Percentiles rank a stretch among this genome's conserved stretches.
Conservation (phyloP, 257 asterid species). For the Eucommia ulmoides region DNA sequence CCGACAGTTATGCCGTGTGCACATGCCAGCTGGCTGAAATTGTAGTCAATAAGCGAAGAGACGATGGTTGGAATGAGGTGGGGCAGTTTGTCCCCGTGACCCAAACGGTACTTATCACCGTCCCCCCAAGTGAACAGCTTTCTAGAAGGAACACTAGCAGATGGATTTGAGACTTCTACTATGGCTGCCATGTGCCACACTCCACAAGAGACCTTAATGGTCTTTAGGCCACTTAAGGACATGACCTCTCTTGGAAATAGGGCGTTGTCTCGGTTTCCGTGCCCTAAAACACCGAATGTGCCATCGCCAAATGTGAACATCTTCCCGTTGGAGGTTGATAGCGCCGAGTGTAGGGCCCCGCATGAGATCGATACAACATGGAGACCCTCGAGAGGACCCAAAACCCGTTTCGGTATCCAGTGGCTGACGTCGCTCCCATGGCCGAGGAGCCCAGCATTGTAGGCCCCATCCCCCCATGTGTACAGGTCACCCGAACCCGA, state of each 20-base stretch:
- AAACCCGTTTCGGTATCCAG: slow-evolving; percentile 67
- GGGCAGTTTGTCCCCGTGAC: neutral
- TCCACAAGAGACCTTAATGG: slow-evolving; percentile 67
- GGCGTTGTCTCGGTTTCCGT: slow-evolving; percentile 32
- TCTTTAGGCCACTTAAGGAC: slow-evolving; percentile 34
- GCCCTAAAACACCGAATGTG: slow-evolving; percentile 80
- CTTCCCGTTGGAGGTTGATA: slow-evolving; percentile 41
- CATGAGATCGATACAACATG: slow-evolving; percentile 61
- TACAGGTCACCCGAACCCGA: slow-evolving; percentile 72
- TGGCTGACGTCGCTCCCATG: slow-evolving; percentile 57
- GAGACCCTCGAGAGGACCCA: slow-evolving; percentile 51
- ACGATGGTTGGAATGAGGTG: neutral
- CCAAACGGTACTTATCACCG: neutral
- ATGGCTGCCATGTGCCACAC: slow-evolving; percentile 92
- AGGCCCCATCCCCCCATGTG: slow-evolving; percentile 73
- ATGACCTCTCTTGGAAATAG: slow-evolving; percentile 61
- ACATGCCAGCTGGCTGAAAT: neutral
- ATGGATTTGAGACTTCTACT: slow-evolving; percentile 23
- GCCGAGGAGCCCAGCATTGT: slow-evolving; percentile 55
- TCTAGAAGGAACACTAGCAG: slow-evolving; percentile 25
- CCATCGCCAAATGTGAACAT: slow-evolving; percentile 90
- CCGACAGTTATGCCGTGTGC: neutral
- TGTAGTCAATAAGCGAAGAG: neutral
- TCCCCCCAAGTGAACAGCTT: slow-evolving; percentile 33
- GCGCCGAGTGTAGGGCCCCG: slow-evolving; percentile 89